phyloP scores from a whole-genome alignment of 1,284 basidiomycete genomes.

The Trichosporon sp. region DNA sequence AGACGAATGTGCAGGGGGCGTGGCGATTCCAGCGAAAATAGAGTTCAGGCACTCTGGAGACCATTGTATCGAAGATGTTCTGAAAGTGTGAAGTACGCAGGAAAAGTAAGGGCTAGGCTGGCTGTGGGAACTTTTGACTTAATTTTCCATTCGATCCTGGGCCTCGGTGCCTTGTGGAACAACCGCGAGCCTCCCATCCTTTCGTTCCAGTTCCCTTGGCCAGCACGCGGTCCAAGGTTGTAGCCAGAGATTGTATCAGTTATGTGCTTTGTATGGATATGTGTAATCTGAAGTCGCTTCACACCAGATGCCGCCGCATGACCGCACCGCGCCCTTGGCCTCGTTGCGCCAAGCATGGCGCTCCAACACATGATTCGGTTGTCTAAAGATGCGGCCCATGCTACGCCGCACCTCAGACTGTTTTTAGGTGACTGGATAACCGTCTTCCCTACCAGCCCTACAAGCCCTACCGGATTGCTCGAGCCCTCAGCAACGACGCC shows the following conservation, averaged over 20 bases:
- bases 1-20: neutral
- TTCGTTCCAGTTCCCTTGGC: neutral
- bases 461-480: neutral
- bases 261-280: slow-evolving; percentile 9
- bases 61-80: neutral
- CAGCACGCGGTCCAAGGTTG: neutral
- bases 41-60: slow-evolving; percentile 13
- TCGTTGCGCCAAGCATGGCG: neutral
- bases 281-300: neutral
- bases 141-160: slow-evolving; percentile 15
- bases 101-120: neutral
- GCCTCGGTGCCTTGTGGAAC: slow-evolving; percentile 10
- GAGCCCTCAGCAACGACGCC: neutral
- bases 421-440: neutral
- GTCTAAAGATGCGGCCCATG: neutral
- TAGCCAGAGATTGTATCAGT: neutral
- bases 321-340: neutral
- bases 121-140: slow-evolving; percentile 19
- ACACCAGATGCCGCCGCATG: neutral
- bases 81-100: neutral
- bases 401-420: neutral
- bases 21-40: slow-evolving; percentile 15
- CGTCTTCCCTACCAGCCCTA: neutral
- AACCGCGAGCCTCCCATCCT: neutral
- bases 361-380: neutral